These are phyloP conservation scores for Yarrowia sp. DNA, from an alignment of 805 yeast genomes.

Conservation along the genomic window DNA sequence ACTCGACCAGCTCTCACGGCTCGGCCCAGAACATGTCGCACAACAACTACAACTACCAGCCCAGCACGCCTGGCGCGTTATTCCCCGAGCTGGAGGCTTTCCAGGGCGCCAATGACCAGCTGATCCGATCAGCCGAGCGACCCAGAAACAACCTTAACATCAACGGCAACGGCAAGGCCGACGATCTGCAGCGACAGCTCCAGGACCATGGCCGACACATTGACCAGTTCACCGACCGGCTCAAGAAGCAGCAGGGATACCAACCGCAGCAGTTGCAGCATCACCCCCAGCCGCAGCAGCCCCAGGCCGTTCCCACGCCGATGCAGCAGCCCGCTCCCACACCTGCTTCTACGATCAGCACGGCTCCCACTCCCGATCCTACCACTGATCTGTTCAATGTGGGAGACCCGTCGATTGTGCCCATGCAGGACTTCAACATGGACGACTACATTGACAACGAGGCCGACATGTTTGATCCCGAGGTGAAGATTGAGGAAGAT, in stretches of 20 bases:
- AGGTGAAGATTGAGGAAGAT: conserved; percentile 25
- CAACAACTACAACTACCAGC: conserved; percentile 24
- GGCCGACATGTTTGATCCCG: conserved; percentile 37
- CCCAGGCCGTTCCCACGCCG: conserved; percentile 9
- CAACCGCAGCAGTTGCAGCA: conserved; percentile 24
- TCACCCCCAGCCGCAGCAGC: conserved; percentile 1
- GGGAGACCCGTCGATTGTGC: conserved; percentile 7
- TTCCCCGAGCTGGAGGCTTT: conserved; percentile 42
- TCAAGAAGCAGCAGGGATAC: conserved; percentile 37
- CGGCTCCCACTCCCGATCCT: conserved; percentile 19
- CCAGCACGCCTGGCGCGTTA: conserved; percentile 40
- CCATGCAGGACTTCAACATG: conserved; percentile 37
- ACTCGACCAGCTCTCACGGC: conserved; percentile 5
- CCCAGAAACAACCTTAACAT: conserved; percentile 36
- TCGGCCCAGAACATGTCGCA: neutral
- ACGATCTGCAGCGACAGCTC: conserved; percentile 34
- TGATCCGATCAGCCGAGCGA: conserved; percentile 35
- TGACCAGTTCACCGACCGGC: conserved; percentile 33
- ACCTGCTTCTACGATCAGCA: conserved; percentile 27
- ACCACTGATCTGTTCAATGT: conserved; percentile 17
- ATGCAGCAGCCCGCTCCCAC: conserved; percentile 22
- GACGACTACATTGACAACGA: conserved; percentile 36
- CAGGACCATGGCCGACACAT: conserved; percentile 32
- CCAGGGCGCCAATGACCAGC: conserved; percentile 39
- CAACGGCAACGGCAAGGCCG: conserved; percentile 34